These are phyloP conservation scores for Suzukiozyma palmioleophila DNA, from an alignment of 1,139 yeast species.

Conservation along the genomic window DNA sequence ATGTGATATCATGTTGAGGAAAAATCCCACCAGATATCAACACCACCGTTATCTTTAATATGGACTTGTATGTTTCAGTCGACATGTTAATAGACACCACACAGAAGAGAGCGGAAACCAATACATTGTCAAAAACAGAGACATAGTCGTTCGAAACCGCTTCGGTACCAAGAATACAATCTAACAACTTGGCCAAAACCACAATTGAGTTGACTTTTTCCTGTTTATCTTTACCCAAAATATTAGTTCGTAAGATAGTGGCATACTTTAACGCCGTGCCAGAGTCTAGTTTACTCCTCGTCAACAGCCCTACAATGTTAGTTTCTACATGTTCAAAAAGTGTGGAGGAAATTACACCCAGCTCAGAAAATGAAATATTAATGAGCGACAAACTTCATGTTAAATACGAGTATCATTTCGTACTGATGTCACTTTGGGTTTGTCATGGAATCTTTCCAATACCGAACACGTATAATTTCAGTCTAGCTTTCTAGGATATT, in stretches of 20 bases:
- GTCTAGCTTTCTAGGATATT: too few species aligned
- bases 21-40: slow-evolving; percentile 45
- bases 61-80: slow-evolving; percentile 47
- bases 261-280: slow-evolving; percentile 35
- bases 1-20: slow-evolving; percentile 27
- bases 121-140: slow-evolving; percentile 34
- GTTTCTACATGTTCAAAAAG: not conserved
- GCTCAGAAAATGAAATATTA: too few species aligned
- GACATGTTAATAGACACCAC: slow-evolving; percentile 44
- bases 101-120: slow-evolving; percentile 41
- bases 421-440: too few species aligned
- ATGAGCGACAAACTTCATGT: too few species aligned
- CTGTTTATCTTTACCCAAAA: slow-evolving; percentile 45
- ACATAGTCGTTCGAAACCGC: slow-evolving; percentile 38
- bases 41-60: slow-evolving; percentile 41
- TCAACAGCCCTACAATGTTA: slow-evolving; percentile 18
- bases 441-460: too few species aligned
- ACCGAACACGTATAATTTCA: too few species aligned
- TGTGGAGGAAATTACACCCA: not conserved
- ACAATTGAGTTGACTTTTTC: slow-evolving; percentile 53
- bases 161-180: slow-evolving; percentile 37
- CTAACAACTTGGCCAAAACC: slow-evolving; percentile 49
- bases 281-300: slow-evolving; percentile 30
- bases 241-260: slow-evolving; percentile 30
- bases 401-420: too few species aligned